Percentiles rank a stretch among this genome's conserved stretches.
Evolutionary conservation across 208 protist species (phyloP).

Genomic region (Phytomonas sp.): DNA sequence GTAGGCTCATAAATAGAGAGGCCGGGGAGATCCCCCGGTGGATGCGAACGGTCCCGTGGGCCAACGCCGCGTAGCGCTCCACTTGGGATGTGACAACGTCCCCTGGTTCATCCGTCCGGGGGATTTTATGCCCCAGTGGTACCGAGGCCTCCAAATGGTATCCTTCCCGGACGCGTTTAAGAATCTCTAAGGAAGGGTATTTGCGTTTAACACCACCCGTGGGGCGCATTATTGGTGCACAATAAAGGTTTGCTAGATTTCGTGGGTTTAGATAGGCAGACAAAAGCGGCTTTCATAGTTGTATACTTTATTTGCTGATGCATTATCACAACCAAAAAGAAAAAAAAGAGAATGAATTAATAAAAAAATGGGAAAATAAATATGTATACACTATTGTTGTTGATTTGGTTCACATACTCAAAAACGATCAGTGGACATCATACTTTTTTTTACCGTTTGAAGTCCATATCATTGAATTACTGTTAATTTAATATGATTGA

Average conservation of each 20-base stretch:
- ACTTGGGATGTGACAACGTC: not conserved
- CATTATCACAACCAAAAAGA: not conserved
- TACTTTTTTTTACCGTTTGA: not conserved
- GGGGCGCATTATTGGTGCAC: not conserved
- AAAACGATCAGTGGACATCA: not conserved
- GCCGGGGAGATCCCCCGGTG: not conserved
- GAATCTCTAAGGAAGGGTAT: not conserved
- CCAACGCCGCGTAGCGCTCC: not conserved
- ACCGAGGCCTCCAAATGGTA: not conserved
- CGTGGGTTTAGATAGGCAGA: not conserved
- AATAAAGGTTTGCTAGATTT: not conserved
- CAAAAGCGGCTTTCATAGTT: not conserved
- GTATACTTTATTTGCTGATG: not conserved
- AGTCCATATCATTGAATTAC: not conserved
- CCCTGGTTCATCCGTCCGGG: not conserved
- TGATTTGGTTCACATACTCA: constrained; percentile 2
- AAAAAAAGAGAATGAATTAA: not conserved
- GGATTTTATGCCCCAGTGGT: not conserved
- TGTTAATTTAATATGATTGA: not conserved
- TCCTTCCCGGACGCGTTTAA: not conserved
- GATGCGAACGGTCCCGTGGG: not conserved
- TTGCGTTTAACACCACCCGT: not conserved
- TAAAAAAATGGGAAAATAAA: not conserved
- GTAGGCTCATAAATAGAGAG: not conserved
- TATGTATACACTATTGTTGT: not conserved